Conservation (phyloP, 495 filamentous ascomycete species). For the Evansstolkia leycettana region DNA sequence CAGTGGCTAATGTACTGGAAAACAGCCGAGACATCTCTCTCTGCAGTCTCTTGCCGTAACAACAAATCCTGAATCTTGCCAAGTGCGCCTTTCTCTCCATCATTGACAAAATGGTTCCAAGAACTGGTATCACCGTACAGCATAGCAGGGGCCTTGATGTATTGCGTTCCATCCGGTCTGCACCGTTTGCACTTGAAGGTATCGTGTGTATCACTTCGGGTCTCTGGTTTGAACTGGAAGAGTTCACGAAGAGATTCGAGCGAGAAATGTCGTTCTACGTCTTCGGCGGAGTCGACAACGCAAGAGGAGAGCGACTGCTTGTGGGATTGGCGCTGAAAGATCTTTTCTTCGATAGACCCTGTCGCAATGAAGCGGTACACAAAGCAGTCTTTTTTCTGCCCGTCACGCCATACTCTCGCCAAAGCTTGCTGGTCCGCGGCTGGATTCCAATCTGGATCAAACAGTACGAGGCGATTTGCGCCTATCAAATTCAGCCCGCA, state of each 20-base stretch:
- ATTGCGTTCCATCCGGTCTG: conserved; percentile 72
- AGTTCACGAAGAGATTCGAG: conserved; percentile 80
- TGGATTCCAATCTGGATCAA: conserved; percentile 99
- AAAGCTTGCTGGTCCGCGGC: conserved; percentile 96
- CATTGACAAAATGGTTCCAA: conserved; percentile 94
- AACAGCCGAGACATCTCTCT: conserved; percentile 76
- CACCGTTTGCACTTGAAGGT: conserved; percentile 99
- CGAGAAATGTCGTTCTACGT: conserved; percentile 93
- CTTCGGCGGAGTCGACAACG: conserved; percentile 94
- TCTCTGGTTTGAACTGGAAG: conserved; percentile 80
- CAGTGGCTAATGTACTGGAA: conserved; percentile 98
- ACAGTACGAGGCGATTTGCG: conserved; percentile 90
- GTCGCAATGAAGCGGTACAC: conserved; percentile 98
- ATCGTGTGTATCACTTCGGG: conserved; percentile 88
- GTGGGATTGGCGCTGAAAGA: conserved; percentile 96
- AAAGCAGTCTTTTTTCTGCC: conserved; percentile 98
- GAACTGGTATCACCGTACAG: conserved; percentile 96
- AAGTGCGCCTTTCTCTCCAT: conserved; percentile 52
- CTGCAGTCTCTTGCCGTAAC: conserved; percentile 71
- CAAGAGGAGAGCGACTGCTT: conserved; percentile 94
- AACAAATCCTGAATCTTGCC: conserved; percentile 81
- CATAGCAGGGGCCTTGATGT: conserved; percentile 82
- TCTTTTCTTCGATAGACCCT: conserved; percentile 98
- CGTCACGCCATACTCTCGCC: conserved; percentile 95
- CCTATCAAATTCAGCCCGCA: conserved; percentile 97